Conservation (phyloP, 768 basidiomycete genomes). For the Xerocomus potaroensis region DNA sequence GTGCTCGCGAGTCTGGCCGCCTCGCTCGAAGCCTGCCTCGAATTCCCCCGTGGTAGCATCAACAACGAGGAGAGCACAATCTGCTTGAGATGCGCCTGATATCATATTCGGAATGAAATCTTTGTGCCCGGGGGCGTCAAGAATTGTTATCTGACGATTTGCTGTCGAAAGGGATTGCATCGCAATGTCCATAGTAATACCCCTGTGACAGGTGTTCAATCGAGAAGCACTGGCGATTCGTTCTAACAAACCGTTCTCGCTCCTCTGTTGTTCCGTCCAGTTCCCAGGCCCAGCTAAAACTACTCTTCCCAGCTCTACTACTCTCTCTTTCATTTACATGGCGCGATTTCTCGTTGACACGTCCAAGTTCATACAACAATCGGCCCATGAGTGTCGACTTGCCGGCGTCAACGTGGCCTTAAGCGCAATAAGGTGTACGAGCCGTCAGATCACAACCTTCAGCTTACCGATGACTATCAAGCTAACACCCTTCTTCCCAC, state of each 20-base stretch:
- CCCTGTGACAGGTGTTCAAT: slow-evolving; percentile 45
- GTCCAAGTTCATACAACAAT: slow-evolving; percentile 86
- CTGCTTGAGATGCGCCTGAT: slow-evolving; percentile 95
- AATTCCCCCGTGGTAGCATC: slow-evolving; percentile 91
- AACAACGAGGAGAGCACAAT: slow-evolving; percentile 89
- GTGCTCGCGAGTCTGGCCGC: slow-evolving; percentile 96
- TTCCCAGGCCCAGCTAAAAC: slow-evolving; percentile 98
- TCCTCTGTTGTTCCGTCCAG: slow-evolving; percentile 92
- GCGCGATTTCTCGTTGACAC: slow-evolving; percentile 79
- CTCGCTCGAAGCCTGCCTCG: slow-evolving; percentile 90
- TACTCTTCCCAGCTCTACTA: slow-evolving; percentile 84
- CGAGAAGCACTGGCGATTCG: neutral
- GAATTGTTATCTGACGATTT: slow-evolving; percentile 79
- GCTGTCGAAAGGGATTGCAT: slow-evolving; percentile 72
- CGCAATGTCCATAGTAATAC: slow-evolving; percentile 98
- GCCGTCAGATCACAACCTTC: neutral
- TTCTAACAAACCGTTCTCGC: slow-evolving; percentile 67
- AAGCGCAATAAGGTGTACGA: slow-evolving; percentile 8
- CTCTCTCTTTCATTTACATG: slow-evolving; percentile 86
- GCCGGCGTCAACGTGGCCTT: slow-evolving; percentile 98
- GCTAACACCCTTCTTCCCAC: slow-evolving; percentile 68
- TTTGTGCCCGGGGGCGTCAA: slow-evolving; percentile 95
- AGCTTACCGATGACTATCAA: slow-evolving; percentile 86
- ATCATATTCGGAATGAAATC: slow-evolving; percentile 99
- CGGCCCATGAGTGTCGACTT: slow-evolving; percentile 98